A percentile compares a stretch with the other conserved stretches of the same genome.
These are phyloP conservation scores for Nakazawaea sp. DNA, from an alignment of 805 yeast species.

Conservation along the genomic window DNA sequence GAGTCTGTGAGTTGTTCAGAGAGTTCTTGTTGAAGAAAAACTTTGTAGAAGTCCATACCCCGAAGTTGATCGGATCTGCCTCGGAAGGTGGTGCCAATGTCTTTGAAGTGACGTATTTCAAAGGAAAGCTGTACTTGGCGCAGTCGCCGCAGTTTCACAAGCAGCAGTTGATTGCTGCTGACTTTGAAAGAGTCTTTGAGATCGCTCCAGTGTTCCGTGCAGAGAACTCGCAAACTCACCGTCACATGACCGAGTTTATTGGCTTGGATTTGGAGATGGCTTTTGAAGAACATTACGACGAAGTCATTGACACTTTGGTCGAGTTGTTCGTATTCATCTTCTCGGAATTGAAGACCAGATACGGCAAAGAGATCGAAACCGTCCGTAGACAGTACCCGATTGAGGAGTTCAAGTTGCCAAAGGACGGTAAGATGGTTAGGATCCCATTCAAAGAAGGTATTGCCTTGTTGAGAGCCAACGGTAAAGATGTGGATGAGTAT, in stretches of 20 bases:
- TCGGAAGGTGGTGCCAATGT: conserved; percentile 98
- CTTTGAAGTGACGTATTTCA: conserved; percentile 89
- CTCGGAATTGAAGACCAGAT: conserved; percentile 73
- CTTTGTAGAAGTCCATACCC: conserved; percentile 92
- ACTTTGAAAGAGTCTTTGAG: conserved; percentile 93
- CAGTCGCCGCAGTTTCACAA: conserved; percentile 98
- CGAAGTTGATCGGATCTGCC: conserved; percentile 91
- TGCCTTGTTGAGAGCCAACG: conserved; percentile 75
- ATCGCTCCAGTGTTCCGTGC: conserved; percentile 98
- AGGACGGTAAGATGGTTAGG: conserved; percentile 88
- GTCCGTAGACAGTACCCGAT: conserved; percentile 96
- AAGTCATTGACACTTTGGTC: conserved; percentile 56
- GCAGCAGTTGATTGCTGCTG: conserved; percentile 97
- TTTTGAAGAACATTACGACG: conserved; percentile 96
- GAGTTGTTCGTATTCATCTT: conserved; percentile 81
- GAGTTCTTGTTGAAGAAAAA: conserved; percentile 66
- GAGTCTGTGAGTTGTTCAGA: conserved; percentile 81
- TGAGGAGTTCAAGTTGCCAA: conserved; percentile 93
- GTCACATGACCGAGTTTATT: conserved; percentile 98
- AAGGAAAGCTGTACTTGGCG: conserved; percentile 87
- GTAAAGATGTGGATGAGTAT: conserved; percentile 77
- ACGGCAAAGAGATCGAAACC: conserved; percentile 73
- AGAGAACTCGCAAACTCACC: conserved; percentile 97
- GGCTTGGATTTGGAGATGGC: conserved; percentile 98
- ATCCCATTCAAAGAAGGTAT: conserved; percentile 89